phyloP scores from a whole-genome alignment of 2,329 filamentous ascomycete species.

The Fusarium globosum region DNA sequence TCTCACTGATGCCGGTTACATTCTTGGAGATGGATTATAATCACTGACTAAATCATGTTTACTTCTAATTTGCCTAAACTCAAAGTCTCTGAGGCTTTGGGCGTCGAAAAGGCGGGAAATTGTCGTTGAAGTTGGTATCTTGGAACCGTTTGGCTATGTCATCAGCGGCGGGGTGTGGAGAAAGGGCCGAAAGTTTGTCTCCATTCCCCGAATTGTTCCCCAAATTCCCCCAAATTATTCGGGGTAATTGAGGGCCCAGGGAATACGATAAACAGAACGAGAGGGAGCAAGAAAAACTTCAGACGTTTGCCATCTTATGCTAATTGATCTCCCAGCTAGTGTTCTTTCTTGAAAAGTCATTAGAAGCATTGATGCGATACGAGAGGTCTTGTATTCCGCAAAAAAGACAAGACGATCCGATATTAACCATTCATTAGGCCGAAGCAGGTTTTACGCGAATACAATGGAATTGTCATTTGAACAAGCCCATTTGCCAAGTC shows the following conservation, averaged over 20 bases:
- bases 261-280: background rate
- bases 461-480: background rate
- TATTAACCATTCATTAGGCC: background rate
- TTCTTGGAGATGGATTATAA: background rate
- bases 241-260: conserved; percentile 25
- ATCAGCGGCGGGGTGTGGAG: conserved; percentile 34
- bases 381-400: background rate
- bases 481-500: conserved; percentile 3
- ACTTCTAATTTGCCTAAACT: background rate
- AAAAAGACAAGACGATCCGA: background rate
- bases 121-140: background rate
- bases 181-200: conserved; percentile 39
- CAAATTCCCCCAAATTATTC: conserved; percentile 31
- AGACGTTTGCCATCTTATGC: fast-evolving
- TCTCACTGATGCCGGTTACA: background rate
- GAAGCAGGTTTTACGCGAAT: background rate
- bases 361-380: too few species aligned
- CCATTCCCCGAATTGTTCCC: conserved; percentile 26
- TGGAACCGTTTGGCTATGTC: conserved; percentile 14
- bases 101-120: background rate
- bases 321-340: background rate
- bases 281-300: background rate
- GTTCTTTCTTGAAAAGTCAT: background rate
- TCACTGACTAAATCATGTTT: background rate
- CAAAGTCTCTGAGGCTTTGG: too few species aligned